phyloP scores from a whole-genome alignment of 2,329 filamentous ascomycete species.

The Trichoderma sp. region DNA sequence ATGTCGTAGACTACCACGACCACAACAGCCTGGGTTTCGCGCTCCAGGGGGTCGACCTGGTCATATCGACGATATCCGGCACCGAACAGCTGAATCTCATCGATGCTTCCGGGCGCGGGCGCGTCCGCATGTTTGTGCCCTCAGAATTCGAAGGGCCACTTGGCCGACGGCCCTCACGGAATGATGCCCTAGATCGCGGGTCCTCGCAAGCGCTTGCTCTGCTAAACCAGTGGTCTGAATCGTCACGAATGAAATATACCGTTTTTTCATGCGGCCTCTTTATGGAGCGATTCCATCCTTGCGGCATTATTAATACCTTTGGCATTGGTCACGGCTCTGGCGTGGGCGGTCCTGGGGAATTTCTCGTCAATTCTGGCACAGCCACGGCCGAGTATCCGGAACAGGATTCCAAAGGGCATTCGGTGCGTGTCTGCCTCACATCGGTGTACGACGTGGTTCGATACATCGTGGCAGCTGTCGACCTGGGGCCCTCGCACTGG shows the following conservation, averaged over 20 bases:
- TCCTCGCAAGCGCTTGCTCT: slow-evolving; percentile 58
- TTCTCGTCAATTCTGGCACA: slow-evolving; percentile 62
- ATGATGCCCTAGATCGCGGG: slow-evolving; percentile 63
- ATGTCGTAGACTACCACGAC: slow-evolving; percentile 67
- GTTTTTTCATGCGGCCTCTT: slow-evolving; percentile 74
- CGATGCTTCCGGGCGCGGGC: slow-evolving; percentile 65
- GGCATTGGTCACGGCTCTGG: slow-evolving; percentile 60
- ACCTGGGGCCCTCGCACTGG: slow-evolving; percentile 63
- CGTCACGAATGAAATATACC: slow-evolving; percentile 63
- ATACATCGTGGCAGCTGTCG: slow-evolving; percentile 70
- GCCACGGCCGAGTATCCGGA: slow-evolving; percentile 63
- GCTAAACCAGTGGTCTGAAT: slow-evolving; percentile 55
- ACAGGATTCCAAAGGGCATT: slow-evolving; percentile 50
- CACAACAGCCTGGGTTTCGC: slow-evolving; percentile 61
- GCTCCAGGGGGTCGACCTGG: slow-evolving; percentile 70
- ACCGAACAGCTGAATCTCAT: slow-evolving; percentile 69
- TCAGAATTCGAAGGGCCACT: slow-evolving; percentile 74
- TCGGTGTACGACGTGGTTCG: slow-evolving; percentile 68
- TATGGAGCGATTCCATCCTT: slow-evolving; percentile 73
- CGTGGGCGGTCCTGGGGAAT: slow-evolving; percentile 61
- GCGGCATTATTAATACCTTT: slow-evolving; percentile 59
- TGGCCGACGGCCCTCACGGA: slow-evolving; percentile 49
- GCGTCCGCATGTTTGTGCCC: slow-evolving; percentile 70
- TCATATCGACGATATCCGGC: slow-evolving; percentile 73
- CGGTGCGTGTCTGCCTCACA: slow-evolving; percentile 65